Base-by-base conservation (phyloP, 257 asterid species). In the Primulina eburnea region DNA sequence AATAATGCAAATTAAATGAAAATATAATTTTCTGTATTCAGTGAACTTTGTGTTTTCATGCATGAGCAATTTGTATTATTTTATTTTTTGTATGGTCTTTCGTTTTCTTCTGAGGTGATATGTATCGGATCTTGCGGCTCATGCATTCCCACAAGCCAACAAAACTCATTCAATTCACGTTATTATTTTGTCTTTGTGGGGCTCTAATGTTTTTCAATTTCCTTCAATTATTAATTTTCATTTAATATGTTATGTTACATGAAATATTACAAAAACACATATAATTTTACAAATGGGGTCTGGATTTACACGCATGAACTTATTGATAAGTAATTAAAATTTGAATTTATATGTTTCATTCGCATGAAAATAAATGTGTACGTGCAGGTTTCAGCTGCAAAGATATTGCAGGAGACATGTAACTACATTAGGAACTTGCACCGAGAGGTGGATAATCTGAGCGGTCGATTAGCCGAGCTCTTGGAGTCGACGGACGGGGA, bases 341-440 rank as follows among this genome's bases (percentile, higher is more conserved):
- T 47, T 47, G 5, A 4, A 14, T 2, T 47, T 47, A 0, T 14
- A 47, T 3, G 18, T 0, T 3, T 47, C 55, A 14, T 47, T 12
- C n/a, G 14, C 55, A 11, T 1, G 2, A 47, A 47, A 47, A 40
- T 11, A 40, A 12, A 47, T 14, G 6, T 47, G n/a, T 2, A 28
- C n/a, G n/a, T 21, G 24, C 35, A 84, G 89, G 89, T 70, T 5
- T 79, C 89, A 11, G 87, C 89, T 14, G 77, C 89, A 11, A 84
- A 79, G 77, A 85, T 84, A 30, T 56, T 84, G 82, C 87, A 84
- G 56, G 89, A 84, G 72, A 84, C 89, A 29, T 84, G 89, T 64
- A 84, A 84, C 83, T 82, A 84, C 61, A 84, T 84, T 11, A 70
- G 78, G 65, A 82, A 47, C 79, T 75, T 84, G 71, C 89, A 84